These are phyloP conservation scores for Ophiostoma quercus DNA, from an alignment of 2,329 filamentous ascomycete species.

Conservation along the genomic window DNA sequence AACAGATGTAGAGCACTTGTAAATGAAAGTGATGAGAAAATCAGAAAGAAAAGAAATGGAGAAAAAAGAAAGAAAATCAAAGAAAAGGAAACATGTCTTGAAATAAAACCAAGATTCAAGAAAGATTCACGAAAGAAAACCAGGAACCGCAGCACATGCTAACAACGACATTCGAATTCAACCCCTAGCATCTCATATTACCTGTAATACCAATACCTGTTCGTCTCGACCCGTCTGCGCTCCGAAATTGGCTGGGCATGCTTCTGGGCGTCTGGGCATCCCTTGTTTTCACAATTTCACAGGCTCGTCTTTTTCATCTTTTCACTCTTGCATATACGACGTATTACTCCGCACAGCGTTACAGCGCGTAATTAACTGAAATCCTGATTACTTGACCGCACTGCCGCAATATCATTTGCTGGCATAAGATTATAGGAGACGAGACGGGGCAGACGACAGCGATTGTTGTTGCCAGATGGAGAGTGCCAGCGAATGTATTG, in stretches of 20 bases:
- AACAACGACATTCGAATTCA: not conserved
- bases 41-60: too few relatives aligned
- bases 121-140: not conserved
- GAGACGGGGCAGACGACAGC: too few relatives aligned
- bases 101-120: not conserved
- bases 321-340: not conserved
- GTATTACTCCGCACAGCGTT: not conserved
- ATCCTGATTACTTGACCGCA: too few relatives aligned
- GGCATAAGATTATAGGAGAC: too few relatives aligned
- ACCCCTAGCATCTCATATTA: not conserved
- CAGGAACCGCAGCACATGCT: not conserved
- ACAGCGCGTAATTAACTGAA: not conserved
- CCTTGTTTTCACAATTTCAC: not conserved
- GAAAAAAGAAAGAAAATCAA: not conserved
- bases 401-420: too few relatives aligned
- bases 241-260: constrained; percentile 8
- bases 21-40: too few relatives aligned
- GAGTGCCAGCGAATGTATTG: not conserved
- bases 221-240: not conserved
- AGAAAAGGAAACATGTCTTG: not conserved
- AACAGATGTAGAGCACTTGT: too few relatives aligned
- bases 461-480: not conserved
- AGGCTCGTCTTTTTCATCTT: not conserved
- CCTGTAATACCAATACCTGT: not conserved
- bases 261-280: constrained; percentile 6